phyloP scores from a whole-genome alignment of 2,329 filamentous ascomycete species.

The Xylaria sp. region DNA sequence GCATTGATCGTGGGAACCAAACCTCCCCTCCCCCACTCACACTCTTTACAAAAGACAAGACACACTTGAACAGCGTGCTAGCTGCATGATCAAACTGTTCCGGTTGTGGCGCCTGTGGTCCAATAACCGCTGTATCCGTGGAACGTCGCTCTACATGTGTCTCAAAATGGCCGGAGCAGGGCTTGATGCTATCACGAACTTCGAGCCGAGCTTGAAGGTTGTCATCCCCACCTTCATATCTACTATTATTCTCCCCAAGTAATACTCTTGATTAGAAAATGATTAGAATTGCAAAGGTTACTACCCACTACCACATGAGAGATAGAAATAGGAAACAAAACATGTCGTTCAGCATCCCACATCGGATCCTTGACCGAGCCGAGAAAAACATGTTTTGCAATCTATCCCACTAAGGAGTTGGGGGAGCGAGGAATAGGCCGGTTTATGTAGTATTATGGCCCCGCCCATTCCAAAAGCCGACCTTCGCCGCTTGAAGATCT shows the following conservation, averaged over 20 bases:
- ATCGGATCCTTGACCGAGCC: background rate
- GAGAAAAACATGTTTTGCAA: slow-evolving; percentile 18
- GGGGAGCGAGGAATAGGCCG: slow-evolving; percentile 10
- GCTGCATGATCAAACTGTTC: slow-evolving; percentile 12
- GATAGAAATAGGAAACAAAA: background rate
- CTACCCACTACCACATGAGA: background rate
- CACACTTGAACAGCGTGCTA: slow-evolving; percentile 9
- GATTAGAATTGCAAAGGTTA: background rate
- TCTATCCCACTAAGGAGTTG: slow-evolving; percentile 1
- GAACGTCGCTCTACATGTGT: background rate
- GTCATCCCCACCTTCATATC: no score
- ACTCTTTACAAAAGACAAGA: slow-evolving; percentile 6
- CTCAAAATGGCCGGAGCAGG: slow-evolving; percentile 1
- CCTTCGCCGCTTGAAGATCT: slow-evolving; percentile 24
- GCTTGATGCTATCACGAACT: background rate
- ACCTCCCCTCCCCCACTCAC: slow-evolving; percentile 21
- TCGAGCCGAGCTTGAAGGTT: no score
- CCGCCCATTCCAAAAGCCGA: slow-evolving; percentile 12
- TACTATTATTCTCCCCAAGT: background rate
- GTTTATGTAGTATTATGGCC: slow-evolving; percentile 11
- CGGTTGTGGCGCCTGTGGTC: slow-evolving; percentile 1
- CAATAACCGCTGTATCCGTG: slow-evolving; percentile 20
- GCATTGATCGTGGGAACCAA: slow-evolving; percentile 13
- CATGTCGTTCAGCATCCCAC: background rate
- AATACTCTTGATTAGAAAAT: background rate